Conservation (phyloP, 176 grass and related monocot species). For the Aechmea fasciata region DNA sequence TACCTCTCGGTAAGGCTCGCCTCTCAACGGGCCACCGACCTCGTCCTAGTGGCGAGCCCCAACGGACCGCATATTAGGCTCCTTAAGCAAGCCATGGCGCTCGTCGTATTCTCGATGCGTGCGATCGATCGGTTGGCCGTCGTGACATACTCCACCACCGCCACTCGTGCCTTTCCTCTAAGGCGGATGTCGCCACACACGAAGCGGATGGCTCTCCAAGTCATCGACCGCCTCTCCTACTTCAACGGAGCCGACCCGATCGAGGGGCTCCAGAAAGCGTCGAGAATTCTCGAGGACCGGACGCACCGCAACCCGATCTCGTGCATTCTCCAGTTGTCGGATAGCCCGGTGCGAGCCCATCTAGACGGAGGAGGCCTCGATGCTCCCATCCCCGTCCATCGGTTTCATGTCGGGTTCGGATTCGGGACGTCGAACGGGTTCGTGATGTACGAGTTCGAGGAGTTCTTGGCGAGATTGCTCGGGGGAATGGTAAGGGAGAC, state of each 20-base stretch:
- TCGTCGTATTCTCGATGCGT: conserved; percentile 77
- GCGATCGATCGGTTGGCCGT: conserved; percentile 72
- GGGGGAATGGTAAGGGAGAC: conserved; percentile 61
- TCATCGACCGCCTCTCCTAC: conserved; percentile 77
- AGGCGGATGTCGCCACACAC: conserved; percentile 77
- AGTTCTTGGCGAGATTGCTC: conserved; percentile 60
- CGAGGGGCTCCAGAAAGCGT: conserved; percentile 70
- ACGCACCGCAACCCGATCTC: conserved; percentile 67
- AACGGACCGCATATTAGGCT: conserved; percentile 84
- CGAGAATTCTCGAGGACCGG: conserved; percentile 87
- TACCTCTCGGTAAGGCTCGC: conserved; percentile 71
- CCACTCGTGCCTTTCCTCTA: conserved; percentile 79
- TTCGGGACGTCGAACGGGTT: conserved; percentile 64
- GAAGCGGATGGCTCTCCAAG: conserved; percentile 73
- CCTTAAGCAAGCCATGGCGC: conserved; percentile 80
- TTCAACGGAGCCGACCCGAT: conserved; percentile 51
- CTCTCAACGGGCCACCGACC: conserved; percentile 63
- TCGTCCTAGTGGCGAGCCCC: conserved; percentile 74
- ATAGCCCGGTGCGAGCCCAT: conserved; percentile 35
- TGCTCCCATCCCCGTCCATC: conserved; percentile 42
- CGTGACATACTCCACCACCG: conserved; percentile 70
- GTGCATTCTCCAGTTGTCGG: conserved; percentile 75
- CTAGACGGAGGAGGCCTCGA: conserved; percentile 25
- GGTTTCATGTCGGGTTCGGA: conserved; percentile 70
- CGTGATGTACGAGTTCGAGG: conserved; percentile 87